A percentile compares a stretch with the other conserved stretches of the same genome.
phyloP scores from a whole-genome alignment of 2,329 filamentous ascomycete genomes.

The Geosmithia putterillii region DNA sequence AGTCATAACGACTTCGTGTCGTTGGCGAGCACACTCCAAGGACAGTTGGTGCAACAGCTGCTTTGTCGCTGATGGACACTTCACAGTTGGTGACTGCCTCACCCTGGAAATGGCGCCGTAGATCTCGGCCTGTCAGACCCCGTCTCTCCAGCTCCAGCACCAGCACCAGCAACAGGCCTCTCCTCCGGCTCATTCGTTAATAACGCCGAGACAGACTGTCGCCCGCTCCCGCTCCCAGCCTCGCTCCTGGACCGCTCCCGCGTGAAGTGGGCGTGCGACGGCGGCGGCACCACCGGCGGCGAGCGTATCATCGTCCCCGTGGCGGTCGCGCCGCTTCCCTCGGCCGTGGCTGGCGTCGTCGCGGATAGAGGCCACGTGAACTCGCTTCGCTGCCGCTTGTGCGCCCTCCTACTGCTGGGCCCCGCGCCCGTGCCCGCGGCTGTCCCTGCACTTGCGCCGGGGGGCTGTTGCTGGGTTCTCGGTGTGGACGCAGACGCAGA shows the following conservation, averaged over 20 bases:
- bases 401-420: conserved; percentile 11
- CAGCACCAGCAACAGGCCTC: background rate
- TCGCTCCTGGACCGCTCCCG: conserved; percentile 16
- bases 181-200: conserved; percentile 9
- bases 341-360: conserved; percentile 7
- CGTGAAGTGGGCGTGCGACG: conserved; percentile 1
- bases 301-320: conserved; percentile 4
- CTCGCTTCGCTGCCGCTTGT: conserved; percentile 23
- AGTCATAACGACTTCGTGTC: too few relatives aligned
- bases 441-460: conserved; percentile 2
- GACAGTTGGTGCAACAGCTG: too few relatives aligned
- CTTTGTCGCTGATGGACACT: too few relatives aligned
- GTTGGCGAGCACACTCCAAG: too few relatives aligned
- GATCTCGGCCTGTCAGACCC: too few relatives aligned
- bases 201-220: conserved; percentile 20
- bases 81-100: too few relatives aligned
- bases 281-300: background rate
- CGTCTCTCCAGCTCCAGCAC: too few relatives aligned
- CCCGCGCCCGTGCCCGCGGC: too few relatives aligned
- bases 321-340: conserved; percentile 7
- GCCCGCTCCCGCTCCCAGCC: conserved; percentile 6
- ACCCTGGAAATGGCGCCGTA: too few relatives aligned
- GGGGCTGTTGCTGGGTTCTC: conserved; percentile 9
- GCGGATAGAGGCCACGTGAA: conserved; percentile 19
- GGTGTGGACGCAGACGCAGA: conserved; percentile 11